Conservation (phyloP, 306 rosid genomes). For the Cucurbita maxima region DNA sequence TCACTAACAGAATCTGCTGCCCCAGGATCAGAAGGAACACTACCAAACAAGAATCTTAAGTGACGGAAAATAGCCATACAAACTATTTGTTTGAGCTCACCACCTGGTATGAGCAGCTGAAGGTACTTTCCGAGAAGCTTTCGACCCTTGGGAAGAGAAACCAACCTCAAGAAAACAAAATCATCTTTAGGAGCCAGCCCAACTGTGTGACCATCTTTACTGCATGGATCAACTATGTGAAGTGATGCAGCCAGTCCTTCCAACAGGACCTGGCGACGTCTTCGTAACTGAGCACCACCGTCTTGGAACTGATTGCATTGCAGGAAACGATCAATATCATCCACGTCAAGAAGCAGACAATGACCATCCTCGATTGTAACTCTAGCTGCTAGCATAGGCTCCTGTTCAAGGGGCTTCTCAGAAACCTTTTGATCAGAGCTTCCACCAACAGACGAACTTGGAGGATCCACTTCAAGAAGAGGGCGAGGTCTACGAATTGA, state of each 20-base stretch:
- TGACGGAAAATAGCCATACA: constrained; percentile 97
- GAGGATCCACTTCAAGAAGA: constrained; percentile 89
- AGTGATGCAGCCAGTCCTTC: constrained; percentile 76
- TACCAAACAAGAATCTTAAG: constrained; percentile 70
- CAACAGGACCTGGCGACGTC: constrained; percentile 49
- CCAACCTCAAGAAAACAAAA: constrained; percentile 63
- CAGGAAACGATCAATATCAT: constrained; percentile 87
- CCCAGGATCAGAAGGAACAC: constrained; percentile 51
- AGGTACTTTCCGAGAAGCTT: constrained; percentile 70
- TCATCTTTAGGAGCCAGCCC: constrained; percentile 78
- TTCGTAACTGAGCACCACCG: constrained; percentile 49
- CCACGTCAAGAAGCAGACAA: constrained; percentile 88
- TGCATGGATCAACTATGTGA: constrained; percentile 85
- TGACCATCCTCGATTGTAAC: constrained; percentile 85
- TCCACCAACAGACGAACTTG: constrained; percentile 38
- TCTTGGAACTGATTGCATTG: constrained; percentile 81
- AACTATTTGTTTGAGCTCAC: constrained; percentile 70
- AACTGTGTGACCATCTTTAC: constrained; percentile 42
- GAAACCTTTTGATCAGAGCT: constrained; percentile 49
- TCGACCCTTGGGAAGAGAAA: constrained; percentile 78
- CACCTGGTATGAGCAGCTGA: constrained; percentile 46
- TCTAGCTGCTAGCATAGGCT: constrained; percentile 93
- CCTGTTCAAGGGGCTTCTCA: constrained; percentile 93
- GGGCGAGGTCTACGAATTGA: constrained; percentile 99
- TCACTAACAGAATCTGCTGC: constrained; percentile 46